Evolutionary conservation across 2,329 filamentous ascomycete species (phyloP).

Genomic region (Aspergillus fructus): DNA sequence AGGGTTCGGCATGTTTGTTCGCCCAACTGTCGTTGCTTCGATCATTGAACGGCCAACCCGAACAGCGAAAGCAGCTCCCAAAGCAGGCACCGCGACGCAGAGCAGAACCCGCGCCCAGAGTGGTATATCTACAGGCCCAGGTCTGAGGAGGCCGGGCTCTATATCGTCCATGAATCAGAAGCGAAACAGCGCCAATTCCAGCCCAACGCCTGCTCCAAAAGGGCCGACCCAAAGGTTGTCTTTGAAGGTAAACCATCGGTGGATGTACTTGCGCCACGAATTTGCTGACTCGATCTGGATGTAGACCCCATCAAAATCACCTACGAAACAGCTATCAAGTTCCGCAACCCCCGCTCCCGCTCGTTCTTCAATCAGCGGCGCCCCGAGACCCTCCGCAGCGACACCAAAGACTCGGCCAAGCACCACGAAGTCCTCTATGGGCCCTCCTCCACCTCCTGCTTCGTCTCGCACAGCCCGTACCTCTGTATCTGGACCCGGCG

Average conservation of each 20-base stretch:
- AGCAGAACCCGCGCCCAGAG: slow-evolving; percentile 43
- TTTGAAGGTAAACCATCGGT: slow-evolving; percentile 34
- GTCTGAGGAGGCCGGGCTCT: slow-evolving; percentile 44
- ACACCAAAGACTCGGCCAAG: slow-evolving; percentile 55
- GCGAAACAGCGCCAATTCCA: slow-evolving; percentile 70
- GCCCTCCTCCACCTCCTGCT: slow-evolving; percentile 53
- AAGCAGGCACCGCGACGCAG: slow-evolving; percentile 19
- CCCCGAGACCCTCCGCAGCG: slow-evolving; percentile 54
- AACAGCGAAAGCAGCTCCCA: slow-evolving; percentile 40
- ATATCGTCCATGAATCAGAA: slow-evolving; percentile 58
- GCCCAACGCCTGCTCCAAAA: slow-evolving; percentile 68
- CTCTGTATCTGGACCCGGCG: slow-evolving; percentile 36
- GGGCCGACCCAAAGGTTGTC: slow-evolving; percentile 37
- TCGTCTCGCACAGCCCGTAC: slow-evolving; percentile 39
- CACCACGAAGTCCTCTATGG: slow-evolving; percentile 65
- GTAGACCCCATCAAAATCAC: slow-evolving; percentile 75
- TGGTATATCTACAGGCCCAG: slow-evolving; percentile 35
- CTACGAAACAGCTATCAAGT: slow-evolving; percentile 68
- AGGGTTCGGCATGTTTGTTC: slow-evolving; percentile 80
- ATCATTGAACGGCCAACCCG: slow-evolving; percentile 40
- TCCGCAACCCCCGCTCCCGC: slow-evolving; percentile 58
- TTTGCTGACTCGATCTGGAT: slow-evolving; percentile 3
- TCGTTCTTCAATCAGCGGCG: slow-evolving; percentile 40
- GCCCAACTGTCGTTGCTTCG: slow-evolving; percentile 66
- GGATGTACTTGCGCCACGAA: neutral